Conservation (phyloP, 2,329 filamentous ascomycete species). For the Chaetothyriales sp. region DNA sequence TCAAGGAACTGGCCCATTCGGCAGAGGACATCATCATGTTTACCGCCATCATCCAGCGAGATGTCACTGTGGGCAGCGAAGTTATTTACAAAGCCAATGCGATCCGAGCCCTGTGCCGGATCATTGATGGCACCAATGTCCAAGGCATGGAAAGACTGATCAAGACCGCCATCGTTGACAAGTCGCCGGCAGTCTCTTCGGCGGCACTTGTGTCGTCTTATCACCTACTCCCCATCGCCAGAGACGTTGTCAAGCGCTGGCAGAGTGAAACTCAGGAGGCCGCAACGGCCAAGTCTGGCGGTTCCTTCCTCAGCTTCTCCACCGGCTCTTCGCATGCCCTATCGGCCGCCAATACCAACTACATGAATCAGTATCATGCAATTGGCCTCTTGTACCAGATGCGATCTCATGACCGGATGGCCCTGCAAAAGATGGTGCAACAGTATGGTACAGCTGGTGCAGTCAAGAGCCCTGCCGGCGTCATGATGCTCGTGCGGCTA, state of each 20-base stretch:
- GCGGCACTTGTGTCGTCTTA: conserved; percentile 94
- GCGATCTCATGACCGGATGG: conserved; percentile 94
- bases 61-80: conserved; percentile 88
- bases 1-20: conserved; percentile 91
- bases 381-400: conserved; percentile 96
- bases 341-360: conserved; percentile 63
- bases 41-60: conserved; percentile 98
- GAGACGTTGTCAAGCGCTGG: conserved; percentile 91
- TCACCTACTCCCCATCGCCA: conserved; percentile 88
- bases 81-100: conserved; percentile 90
- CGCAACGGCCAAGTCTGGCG: conserved; percentile 77
- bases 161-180: conserved; percentile 98
- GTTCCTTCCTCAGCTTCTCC: conserved; percentile 87
- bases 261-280: conserved; percentile 97
- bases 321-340: conserved; percentile 60
- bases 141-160: conserved; percentile 96
- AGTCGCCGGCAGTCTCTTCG: conserved; percentile 92
- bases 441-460: conserved; percentile 85
- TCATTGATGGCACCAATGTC: conserved; percentile 91
- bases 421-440: conserved; percentile 99
- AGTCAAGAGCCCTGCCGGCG: conserved; percentile 85
- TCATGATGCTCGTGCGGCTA: conserved; percentile 80
- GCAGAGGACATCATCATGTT: conserved; percentile 99
- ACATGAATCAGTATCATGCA: conserved; percentile 96
- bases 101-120: conserved; percentile 84